Evolutionary conservation across 148 eudicot genomes (phyloP).

Genomic region (Silene latifolia): DNA sequence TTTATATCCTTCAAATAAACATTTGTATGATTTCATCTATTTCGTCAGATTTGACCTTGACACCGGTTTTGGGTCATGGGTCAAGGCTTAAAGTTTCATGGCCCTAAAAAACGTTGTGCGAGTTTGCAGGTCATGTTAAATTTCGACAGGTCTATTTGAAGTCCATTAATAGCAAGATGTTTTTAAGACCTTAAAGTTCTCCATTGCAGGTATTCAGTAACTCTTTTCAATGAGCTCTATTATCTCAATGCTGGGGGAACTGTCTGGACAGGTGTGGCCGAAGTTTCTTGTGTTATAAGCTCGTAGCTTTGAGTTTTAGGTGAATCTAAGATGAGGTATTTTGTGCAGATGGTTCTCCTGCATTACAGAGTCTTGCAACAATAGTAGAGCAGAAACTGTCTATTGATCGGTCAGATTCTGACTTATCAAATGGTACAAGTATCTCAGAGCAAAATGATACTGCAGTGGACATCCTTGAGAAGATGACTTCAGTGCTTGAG

Average conservation of each 20-base stretch:
- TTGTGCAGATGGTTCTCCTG: constrained; percentile 75
- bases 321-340: constrained; percentile 21
- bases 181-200: constrained; percentile 12
- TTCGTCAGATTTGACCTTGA: too few relatives aligned
- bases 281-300: constrained; percentile 10
- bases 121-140: too few relatives aligned
- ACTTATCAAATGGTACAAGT: constrained; percentile 14
- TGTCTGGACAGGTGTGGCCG: constrained; percentile 80
- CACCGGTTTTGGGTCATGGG: too few relatives aligned
- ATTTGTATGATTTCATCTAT: too few relatives aligned
- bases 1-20: too few relatives aligned
- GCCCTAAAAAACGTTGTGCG: too few relatives aligned
- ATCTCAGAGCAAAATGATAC: constrained; percentile 42
- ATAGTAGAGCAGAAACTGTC: constrained; percentile 47
- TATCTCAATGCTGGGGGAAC: constrained; percentile 95
- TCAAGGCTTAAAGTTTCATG: too few relatives aligned
- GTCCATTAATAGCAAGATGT: neutral
- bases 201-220: constrained; percentile 69
- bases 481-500: constrained; percentile 66
- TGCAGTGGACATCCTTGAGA: constrained; percentile 59
- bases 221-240: constrained; percentile 94
- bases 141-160: too few relatives aligned
- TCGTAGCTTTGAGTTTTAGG: constrained; percentile 4
- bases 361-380: constrained; percentile 50
- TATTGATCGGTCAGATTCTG: constrained; percentile 42